Evolutionary conservation across 768 basidiomycete genomes (phyloP), one percentile per base, ranked within the genome.

Genomic region (Auriscalpium microsporum): DNA sequence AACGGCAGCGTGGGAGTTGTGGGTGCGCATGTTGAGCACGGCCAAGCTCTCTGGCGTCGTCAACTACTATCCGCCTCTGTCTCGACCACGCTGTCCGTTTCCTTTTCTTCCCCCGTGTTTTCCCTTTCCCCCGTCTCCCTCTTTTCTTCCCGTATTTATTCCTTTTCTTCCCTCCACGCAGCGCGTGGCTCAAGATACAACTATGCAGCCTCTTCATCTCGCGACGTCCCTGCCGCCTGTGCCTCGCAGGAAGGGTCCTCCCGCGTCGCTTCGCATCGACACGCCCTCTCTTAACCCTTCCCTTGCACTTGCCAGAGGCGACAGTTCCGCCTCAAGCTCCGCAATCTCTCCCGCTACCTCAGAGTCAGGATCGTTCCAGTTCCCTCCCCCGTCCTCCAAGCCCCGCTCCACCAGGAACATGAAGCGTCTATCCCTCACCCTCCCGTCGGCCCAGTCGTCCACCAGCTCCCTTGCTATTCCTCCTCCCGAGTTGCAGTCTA

Each of bases 341-440:
- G 71, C 78, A 42, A 70, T 78, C 56, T 79, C 78, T 59, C 76
- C 80, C 57, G 72, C 80, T 13, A 67, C 74, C 52, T 78, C 77
- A 57, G 81, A 84, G 61, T 74, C 76, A 45, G 78, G 80, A 64
- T 73, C 69, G 58, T 73, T 78, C 67, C 70, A 75, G 68, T 67
- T 68, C 48, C 70, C 65, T 52, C 64, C 65, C 56, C 67, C 72
- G 28, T 7, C 28, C 54, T 75, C 71, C 65, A 73, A 67, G 57
- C 72, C 75, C 53, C 72, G 73, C 52, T 71, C 77, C 33, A 66
- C 73, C 58, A 77, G 83, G 68, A 90, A 89, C 67, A 81, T 85
- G 79, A 90, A 89, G 76, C 82, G 82, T 59, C 72, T 90, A 8
- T 89, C 86, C 33, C 78, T 90, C 50, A 78, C 78, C 54, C 78